Evolutionary conservation across 2,329 filamentous ascomycete genomes (phyloP).

Genomic region (Pseudomassariella vexata): DNA sequence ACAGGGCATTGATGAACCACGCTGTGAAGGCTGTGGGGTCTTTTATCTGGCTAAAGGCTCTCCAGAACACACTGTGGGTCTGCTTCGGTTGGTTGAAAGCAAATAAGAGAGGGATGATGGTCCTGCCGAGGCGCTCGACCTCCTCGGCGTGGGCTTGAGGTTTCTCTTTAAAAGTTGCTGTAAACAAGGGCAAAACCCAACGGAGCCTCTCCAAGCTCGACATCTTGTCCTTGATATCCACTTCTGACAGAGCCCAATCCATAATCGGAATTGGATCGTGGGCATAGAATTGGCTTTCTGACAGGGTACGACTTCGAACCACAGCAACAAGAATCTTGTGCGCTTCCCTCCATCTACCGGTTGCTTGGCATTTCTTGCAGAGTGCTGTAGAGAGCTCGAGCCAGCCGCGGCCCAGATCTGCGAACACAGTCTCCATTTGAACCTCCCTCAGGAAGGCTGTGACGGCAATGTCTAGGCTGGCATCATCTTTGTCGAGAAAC

Average conservation of each 20-base stretch:
- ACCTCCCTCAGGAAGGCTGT: conserved; percentile 11
- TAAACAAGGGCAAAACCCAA: conserved; percentile 24
- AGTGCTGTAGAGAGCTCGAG: conserved; percentile 22
- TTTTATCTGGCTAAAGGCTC: conserved; percentile 18
- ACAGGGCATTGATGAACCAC: conserved; percentile 26
- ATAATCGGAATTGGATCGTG: conserved; percentile 29
- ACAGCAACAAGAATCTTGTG: conserved; percentile 21
- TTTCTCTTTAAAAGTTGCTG: conserved; percentile 21
- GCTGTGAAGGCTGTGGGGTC: conserved; percentile 18
- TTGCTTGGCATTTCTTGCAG: conserved; percentile 25
- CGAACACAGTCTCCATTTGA: conserved; percentile 5
- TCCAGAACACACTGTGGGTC: conserved; percentile 24
- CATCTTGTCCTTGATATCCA: conserved; percentile 7
- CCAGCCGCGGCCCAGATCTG: conserved; percentile 14
- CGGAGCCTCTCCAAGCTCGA: conserved; percentile 10
- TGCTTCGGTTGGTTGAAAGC: conserved; percentile 11
- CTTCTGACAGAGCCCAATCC: conserved; percentile 15
- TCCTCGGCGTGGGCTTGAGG: conserved; percentile 7
- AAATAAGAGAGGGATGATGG: conserved; percentile 24
- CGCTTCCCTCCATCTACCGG: conserved; percentile 24
- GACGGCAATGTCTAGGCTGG: conserved; percentile 15
- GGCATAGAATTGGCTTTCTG: conserved; percentile 27
- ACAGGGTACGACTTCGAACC: conserved; percentile 19
- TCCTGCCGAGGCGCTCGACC: conserved; percentile 16
- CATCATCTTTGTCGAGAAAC: conserved; percentile 8